phyloP scores from a whole-genome alignment of 1,139 yeast genomes.

The Tardiomyces blankii region DNA sequence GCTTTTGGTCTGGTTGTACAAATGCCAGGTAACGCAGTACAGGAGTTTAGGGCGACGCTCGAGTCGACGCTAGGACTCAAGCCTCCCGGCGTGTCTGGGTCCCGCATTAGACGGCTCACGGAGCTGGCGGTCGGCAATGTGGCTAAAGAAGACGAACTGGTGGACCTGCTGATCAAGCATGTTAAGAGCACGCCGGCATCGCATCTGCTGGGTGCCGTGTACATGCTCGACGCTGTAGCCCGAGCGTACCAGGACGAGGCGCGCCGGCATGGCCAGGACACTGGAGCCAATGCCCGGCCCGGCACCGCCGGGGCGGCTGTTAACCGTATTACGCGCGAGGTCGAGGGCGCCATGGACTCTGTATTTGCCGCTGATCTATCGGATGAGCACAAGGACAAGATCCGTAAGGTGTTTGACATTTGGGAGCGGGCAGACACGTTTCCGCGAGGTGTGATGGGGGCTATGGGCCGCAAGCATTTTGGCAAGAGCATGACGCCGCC shows the following conservation, averaged over 20 bases:
- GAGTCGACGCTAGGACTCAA: constrained; percentile 66
- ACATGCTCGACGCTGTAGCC: constrained; percentile 85
- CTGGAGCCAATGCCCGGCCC: constrained; percentile 26
- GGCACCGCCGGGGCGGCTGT: constrained; percentile 47
- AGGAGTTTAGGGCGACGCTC: constrained; percentile 59
- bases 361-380: constrained; percentile 17
- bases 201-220: constrained; percentile 83
- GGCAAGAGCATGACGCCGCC: constrained; percentile 38
- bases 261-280: constrained; percentile 37
- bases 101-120: constrained; percentile 80
- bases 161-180: constrained; percentile 51
- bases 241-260: constrained; percentile 78
- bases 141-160: constrained; percentile 44
- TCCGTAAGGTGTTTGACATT: constrained; percentile 75
- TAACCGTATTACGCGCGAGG: constrained; percentile 25
- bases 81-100: constrained; percentile 92
- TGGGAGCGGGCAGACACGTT: constrained; percentile 89
- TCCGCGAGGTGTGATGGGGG: constrained; percentile 40
- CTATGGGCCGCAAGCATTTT: constrained; percentile 51
- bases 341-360: constrained; percentile 24
- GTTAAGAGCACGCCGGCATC: constrained; percentile 66
- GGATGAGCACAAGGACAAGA: constrained; percentile 37
- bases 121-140: constrained; percentile 67
- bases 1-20: no score
- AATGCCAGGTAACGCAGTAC: constrained; percentile 21